phyloP scores from a whole-genome alignment of 495 filamentous ascomycete species.

The Cudoniella acicularis region DNA sequence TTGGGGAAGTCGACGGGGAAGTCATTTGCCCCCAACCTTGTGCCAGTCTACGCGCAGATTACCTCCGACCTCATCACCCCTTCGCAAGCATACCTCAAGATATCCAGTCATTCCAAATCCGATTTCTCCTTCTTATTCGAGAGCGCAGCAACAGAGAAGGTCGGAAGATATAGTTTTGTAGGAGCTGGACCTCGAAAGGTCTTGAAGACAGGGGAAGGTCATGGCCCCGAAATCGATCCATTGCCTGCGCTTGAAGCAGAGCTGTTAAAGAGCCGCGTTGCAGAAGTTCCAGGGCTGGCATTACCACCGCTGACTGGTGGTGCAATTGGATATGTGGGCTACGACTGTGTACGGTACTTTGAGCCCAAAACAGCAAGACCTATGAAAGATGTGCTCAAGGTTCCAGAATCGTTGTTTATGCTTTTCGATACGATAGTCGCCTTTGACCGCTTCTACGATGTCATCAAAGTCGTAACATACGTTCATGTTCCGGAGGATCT shows the following conservation, averaged over 20 bases:
- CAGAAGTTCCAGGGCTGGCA: slow-evolving; percentile 70
- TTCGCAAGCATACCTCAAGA: slow-evolving; percentile 84
- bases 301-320: slow-evolving; percentile 86
- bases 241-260: slow-evolving; percentile 76
- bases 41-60: slow-evolving; percentile 82
- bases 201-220: slow-evolving; percentile 79
- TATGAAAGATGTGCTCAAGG: slow-evolving; percentile 80
- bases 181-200: slow-evolving; percentile 85
- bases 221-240: slow-evolving; percentile 80
- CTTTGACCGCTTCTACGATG: slow-evolving; percentile 91
- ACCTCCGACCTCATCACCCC: slow-evolving; percentile 90
- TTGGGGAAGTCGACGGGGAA: slow-evolving; percentile 45
- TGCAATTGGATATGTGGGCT: slow-evolving; percentile 93
- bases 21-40: slow-evolving; percentile 68
- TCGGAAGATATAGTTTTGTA: slow-evolving; percentile 92
- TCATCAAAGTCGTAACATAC: slow-evolving; percentile 90
- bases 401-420: slow-evolving; percentile 96
- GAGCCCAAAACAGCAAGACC: slow-evolving; percentile 86
- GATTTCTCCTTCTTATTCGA: slow-evolving; percentile 85
- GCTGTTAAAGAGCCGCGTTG: slow-evolving; percentile 70
- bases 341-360: slow-evolving; percentile 96
- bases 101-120: slow-evolving; percentile 66
- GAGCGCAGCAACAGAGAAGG: slow-evolving; percentile 87
- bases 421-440: slow-evolving; percentile 93
- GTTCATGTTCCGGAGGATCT: slow-evolving; percentile 59